These are phyloP conservation scores for Rhizoclosmatium sp. DNA, from an alignment of 192 early-diverging fungal species.

Conservation along the genomic window DNA sequence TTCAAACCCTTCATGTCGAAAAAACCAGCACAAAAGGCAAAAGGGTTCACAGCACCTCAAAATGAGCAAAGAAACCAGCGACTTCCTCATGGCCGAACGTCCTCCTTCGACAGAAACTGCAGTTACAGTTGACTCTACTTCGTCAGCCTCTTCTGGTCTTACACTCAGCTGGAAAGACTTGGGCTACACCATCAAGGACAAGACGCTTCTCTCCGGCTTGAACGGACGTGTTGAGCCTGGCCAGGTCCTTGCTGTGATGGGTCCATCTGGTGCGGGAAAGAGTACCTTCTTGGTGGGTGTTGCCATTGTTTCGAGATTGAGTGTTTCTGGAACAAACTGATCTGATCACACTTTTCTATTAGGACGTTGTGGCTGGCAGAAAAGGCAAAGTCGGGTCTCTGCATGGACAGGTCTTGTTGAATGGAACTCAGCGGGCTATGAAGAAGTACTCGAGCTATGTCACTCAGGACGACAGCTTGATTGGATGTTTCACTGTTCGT, in stretches of 20 bases:
- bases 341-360: not conserved
- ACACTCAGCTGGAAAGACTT: slow-evolving; percentile 27
- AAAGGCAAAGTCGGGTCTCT: slow-evolving; percentile 20
- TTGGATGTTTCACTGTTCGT: slow-evolving; percentile 66
- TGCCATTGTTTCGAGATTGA: not conserved
- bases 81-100: not conserved
- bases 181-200: slow-evolving; percentile 10
- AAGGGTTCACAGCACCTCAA: too few species aligned
- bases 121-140: not conserved
- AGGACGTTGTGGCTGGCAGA: slow-evolving; percentile 18
- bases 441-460: slow-evolving; percentile 41
- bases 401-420: slow-evolving; percentile 32
- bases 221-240: slow-evolving; percentile 61
- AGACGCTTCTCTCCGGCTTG: slow-evolving; percentile 49
- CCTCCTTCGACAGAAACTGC: not conserved
- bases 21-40: too few species aligned
- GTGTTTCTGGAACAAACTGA: not conserved
- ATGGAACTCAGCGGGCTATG: slow-evolving; percentile 38
- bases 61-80: too few species aligned
- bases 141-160: not conserved
- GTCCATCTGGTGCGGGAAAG: slow-evolving; percentile 56
- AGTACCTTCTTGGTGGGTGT: slow-evolving; percentile 39
- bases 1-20: too few species aligned
- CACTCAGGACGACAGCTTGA: slow-evolving; percentile 46
- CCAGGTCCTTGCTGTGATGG: slow-evolving; percentile 64